Conservation (phyloP, 495 filamentous ascomycete species). For the Articulospora tetracladia region DNA sequence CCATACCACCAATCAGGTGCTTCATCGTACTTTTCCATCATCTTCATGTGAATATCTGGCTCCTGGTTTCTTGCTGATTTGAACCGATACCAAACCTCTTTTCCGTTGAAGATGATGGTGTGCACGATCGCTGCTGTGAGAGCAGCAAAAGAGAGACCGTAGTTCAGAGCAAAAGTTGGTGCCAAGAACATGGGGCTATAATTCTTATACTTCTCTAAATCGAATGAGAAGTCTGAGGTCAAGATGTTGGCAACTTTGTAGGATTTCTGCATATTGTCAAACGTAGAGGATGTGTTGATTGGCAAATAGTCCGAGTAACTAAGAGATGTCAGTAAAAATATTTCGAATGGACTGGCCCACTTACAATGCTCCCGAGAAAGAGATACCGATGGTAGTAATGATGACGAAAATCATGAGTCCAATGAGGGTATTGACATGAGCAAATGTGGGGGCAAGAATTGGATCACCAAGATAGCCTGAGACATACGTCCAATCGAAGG, state of each 20-base stretch:
- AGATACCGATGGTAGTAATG: conserved; percentile 41
- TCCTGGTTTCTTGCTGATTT: conserved; percentile 16
- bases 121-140: conserved; percentile 63
- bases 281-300: conserved; percentile 53
- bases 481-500: conserved; percentile 32
- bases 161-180: conserved; percentile 58
- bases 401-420: conserved; percentile 53
- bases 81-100: conserved; percentile 45
- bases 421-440: conserved; percentile 55
- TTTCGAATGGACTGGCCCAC: background rate
- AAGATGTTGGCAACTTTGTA: conserved; percentile 54
- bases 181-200: conserved; percentile 62
- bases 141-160: conserved; percentile 67
- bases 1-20: conserved; percentile 54
- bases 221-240: conserved; percentile 44
- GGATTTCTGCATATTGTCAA: conserved; percentile 52
- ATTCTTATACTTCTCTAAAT: conserved; percentile 47
- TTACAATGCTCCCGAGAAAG: conserved; percentile 52
- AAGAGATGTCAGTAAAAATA: background rate
- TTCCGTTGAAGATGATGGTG: conserved; percentile 59
- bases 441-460: conserved; percentile 58
- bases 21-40: conserved; percentile 56
- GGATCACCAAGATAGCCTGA: conserved; percentile 47
- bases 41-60: conserved; percentile 45
- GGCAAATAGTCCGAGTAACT: conserved; percentile 50